Percentiles rank a stretch among this genome's conserved stretches.
Conservation (phyloP, 2,329 filamentous ascomycete species). For the Colletotrichum sublineola region DNA sequence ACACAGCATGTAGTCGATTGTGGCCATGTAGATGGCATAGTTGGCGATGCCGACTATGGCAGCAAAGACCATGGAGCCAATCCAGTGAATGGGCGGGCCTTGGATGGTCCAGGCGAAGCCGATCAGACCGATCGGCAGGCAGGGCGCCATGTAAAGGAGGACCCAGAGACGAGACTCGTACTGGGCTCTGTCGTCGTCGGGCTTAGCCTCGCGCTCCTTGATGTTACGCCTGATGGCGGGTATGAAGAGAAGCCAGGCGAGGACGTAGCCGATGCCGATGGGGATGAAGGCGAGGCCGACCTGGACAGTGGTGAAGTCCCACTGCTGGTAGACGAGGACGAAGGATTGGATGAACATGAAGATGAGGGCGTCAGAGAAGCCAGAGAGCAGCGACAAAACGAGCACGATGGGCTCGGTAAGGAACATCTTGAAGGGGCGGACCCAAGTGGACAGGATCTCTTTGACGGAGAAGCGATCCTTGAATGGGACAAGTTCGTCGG, state of each 20-base stretch:
- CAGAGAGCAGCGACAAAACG: constrained; percentile 76
- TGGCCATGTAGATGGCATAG: constrained; percentile 81
- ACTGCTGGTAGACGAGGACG: constrained; percentile 75
- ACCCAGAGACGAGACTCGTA: constrained; percentile 77
- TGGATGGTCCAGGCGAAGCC: constrained; percentile 78
- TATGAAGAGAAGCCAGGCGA: constrained; percentile 72
- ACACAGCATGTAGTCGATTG: constrained; percentile 83
- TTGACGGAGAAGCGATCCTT: constrained; percentile 68
- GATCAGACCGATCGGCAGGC: constrained; percentile 75
- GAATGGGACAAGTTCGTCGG: constrained; percentile 77
- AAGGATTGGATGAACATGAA: constrained; percentile 85
- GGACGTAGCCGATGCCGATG: constrained; percentile 74
- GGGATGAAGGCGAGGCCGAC: constrained; percentile 74
- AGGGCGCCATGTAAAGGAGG: constrained; percentile 72
- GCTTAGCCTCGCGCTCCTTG: constrained; percentile 63
- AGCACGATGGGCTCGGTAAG: constrained; percentile 81
- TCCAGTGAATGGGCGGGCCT: constrained; percentile 75
- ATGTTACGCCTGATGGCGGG: constrained; percentile 68
- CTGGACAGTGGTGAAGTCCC: constrained; percentile 69
- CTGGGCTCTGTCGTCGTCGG: constrained; percentile 70
- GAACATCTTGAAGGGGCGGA: constrained; percentile 79
- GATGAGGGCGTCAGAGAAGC: constrained; percentile 81
- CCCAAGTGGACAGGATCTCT: constrained; percentile 70
- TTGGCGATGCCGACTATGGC: constrained; percentile 80
- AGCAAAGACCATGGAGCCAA: constrained; percentile 74